Percentiles rank a stretch among this genome's conserved stretches.
phyloP scores from a whole-genome alignment of 352 stramenopile genomes.

The Phytophthora pini region DNA sequence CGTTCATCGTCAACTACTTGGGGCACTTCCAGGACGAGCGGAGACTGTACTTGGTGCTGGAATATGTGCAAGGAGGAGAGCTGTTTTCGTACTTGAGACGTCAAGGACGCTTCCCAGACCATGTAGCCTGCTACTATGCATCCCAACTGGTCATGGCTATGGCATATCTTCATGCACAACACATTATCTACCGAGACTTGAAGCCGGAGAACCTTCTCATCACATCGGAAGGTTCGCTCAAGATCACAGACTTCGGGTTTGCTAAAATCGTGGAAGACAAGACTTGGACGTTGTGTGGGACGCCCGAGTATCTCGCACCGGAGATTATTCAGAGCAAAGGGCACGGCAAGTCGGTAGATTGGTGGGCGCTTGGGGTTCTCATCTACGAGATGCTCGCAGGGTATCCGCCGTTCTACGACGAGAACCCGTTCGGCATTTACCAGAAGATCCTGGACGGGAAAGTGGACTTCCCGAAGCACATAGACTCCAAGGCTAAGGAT shows the following conservation, averaged over 20 bases:
- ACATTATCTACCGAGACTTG: constrained; percentile 94
- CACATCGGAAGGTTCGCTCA: constrained; percentile 89
- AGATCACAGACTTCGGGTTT: constrained; percentile 95
- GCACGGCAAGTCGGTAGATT: constrained; percentile 92
- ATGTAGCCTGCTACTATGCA: constrained; percentile 91
- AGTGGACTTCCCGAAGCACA: constrained; percentile 91
- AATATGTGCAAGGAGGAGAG: constrained; percentile 94
- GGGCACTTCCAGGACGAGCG: constrained; percentile 92
- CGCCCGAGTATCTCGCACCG: constrained; percentile 93
- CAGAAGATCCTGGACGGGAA: constrained; percentile 94
- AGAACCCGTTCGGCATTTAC: constrained; percentile 94
- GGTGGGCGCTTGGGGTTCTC: constrained; percentile 92
- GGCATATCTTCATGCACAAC: constrained; percentile 88
- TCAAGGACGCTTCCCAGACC: constrained; percentile 79
- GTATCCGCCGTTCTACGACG: constrained; percentile 92
- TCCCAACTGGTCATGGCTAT: constrained; percentile 90
- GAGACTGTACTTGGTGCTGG: constrained; percentile 90
- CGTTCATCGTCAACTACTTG: constrained; percentile 91
- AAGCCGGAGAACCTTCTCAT: constrained; percentile 96
- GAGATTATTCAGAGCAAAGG: constrained; percentile 94
- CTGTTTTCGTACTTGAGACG: constrained; percentile 92
- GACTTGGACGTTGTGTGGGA: constrained; percentile 94
- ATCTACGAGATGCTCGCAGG: constrained; percentile 94
- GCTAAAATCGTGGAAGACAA: constrained; percentile 91
- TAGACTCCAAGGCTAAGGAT: constrained; percentile 91